Evolutionary conservation across 2,329 filamentous ascomycete genomes (phyloP).

Genomic region (Fusarium sp.): DNA sequence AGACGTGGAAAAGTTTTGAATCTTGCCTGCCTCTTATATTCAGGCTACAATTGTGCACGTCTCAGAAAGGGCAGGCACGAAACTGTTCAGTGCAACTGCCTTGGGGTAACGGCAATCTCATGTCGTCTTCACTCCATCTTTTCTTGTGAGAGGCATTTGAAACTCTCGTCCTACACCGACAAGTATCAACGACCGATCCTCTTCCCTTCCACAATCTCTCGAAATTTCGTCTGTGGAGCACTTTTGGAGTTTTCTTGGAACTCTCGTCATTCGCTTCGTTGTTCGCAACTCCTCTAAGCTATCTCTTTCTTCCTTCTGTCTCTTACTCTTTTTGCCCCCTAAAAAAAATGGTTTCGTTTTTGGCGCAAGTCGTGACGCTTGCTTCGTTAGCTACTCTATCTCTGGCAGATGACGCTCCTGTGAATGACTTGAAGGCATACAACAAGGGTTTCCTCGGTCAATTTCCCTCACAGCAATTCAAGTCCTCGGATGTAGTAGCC

Average conservation of each 20-base stretch:
- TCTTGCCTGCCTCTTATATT: not conserved
- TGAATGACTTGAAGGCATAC: slow-evolving; percentile 24
- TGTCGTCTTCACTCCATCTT: not conserved
- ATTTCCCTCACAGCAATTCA: slow-evolving; percentile 34
- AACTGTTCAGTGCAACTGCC: slow-evolving; percentile 6
- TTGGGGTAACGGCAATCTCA: not conserved
- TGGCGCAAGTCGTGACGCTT: not conserved
- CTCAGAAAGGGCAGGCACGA: not conserved
- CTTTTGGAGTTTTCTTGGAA: slow-evolving; percentile 38
- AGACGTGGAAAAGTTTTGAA: not conserved
- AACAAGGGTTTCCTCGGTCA: slow-evolving; percentile 27
- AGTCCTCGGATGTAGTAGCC: slow-evolving; percentile 29
- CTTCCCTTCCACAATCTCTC: slow-evolving; percentile 7
- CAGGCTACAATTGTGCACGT: not conserved
- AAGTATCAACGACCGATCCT: not conserved
- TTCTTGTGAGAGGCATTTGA: slow-evolving; percentile 14
- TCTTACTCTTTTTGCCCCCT: not conserved
- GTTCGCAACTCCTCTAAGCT: not conserved
- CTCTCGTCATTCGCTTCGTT: slow-evolving; percentile 13
- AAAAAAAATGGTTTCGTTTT: slow-evolving; percentile 20
- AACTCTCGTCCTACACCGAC: slow-evolving; percentile 17
- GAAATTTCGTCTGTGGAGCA: slow-evolving; percentile 3
- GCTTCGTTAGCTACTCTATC: not conserved
- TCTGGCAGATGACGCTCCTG: slow-evolving; percentile 22
- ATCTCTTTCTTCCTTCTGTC: not conserved